Evolutionary conservation across 2,329 filamentous ascomycete genomes (phyloP), one percentile per base, ranked within the genome.

Genomic region (Trichocomaceae sp.): DNA sequence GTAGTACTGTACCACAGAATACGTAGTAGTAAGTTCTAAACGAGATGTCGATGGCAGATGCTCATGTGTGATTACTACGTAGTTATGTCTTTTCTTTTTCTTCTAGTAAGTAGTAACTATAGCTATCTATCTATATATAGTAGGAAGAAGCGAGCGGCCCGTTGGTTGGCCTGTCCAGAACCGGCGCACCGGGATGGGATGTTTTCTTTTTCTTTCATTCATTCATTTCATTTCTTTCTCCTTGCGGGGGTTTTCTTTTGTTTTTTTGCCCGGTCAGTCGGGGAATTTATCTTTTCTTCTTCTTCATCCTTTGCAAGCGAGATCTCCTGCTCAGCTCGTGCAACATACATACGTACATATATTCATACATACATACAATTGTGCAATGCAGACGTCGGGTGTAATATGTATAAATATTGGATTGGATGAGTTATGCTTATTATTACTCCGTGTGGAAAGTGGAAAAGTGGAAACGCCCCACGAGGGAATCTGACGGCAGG

Each of bases 61-160:
- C n/a, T n/a, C n/a, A n/a, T n/a, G n/a, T n/a, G n/a, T n/a, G n/a
- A n/a, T n/a, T n/a, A n/a, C n/a, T n/a, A n/a, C n/a, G n/a, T n/a
- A n/a, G n/a, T n/a, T n/a, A n/a, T 46, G 35, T 46, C 42, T 35
- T 45, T 52, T 47, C 23, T 41, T 20, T 41, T 47, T 41, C 35
- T 35, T 7, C 31, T 19, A n/a, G n/a, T n/a, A n/a, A n/a, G n/a
- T n/a, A n/a, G n/a, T n/a, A n/a, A n/a, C n/a, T n/a, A n/a, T n/a
- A n/a, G n/a, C n/a, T n/a, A n/a, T n/a, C n/a, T 29, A 31, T 47
- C 37, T 50, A 19, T 51, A 29, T 47, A 31, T 33, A 42, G 39
- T 22, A 19, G 39, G 39, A 12, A 20, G 39, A 12, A 42, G 17
- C 17, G 10, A 12, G n/a, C 7, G 20, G 39, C 4, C 39, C 23